Percentiles rank a stretch among this genome's conserved stretches.
phyloP scores from a whole-genome alignment of 768 basidiomycete genomes.

The Rhodotorula taiwanensis region DNA sequence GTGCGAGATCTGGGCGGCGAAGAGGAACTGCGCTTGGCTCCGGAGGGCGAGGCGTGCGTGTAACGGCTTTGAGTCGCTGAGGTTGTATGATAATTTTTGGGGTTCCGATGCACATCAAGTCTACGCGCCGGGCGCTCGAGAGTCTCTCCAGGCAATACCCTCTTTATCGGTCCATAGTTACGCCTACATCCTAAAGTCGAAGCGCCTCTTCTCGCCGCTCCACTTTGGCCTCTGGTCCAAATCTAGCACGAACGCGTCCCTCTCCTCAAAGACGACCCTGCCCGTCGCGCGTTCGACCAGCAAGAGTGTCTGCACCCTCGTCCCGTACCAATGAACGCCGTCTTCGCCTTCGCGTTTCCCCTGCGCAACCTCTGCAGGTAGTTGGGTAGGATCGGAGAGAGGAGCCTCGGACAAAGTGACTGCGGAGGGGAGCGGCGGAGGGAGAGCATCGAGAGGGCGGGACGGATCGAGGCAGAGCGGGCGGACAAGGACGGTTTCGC shows the following conservation, averaged over 20 bases:
- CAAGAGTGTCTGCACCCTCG: constrained; percentile 37
- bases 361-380: background rate
- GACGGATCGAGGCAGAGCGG: constrained; percentile 24
- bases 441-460: constrained; percentile 4
- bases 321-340: constrained; percentile 35
- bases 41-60: too few relatives aligned
- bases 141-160: too few relatives aligned
- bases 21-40: too few relatives aligned
- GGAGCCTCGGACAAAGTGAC: background rate
- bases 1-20: too few relatives aligned
- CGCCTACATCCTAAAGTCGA: constrained; percentile 8
- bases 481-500: constrained; percentile 35
- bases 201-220: constrained; percentile 17
- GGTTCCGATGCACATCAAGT: too few relatives aligned
- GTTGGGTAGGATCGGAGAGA: background rate
- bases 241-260: constrained; percentile 29
- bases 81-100: too few relatives aligned
- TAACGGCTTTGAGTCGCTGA: too few relatives aligned
- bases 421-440: constrained; percentile 17
- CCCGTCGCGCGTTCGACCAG: constrained; percentile 26
- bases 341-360: background rate
- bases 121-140: too few relatives aligned
- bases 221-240: constrained; percentile 20
- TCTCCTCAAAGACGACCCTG: constrained; percentile 24
- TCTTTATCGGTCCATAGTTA: too few relatives aligned